Conservation (phyloP, 106 monocot genomes). For the Vanilla planifolia region DNA sequence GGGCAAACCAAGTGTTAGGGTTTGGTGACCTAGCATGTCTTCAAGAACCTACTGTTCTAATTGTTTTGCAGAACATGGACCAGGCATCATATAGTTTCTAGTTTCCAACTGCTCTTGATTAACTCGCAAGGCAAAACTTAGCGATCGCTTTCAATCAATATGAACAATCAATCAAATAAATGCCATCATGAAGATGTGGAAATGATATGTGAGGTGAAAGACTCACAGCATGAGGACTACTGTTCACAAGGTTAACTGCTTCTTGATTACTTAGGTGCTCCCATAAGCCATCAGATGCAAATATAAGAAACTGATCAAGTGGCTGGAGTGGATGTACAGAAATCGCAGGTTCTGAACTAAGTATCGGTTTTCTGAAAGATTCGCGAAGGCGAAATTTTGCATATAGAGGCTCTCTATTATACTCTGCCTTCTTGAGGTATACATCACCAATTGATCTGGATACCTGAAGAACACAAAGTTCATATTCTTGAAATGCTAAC, state of each 20-base stretch:
- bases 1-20: no score
- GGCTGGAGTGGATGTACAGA: slow-evolving; percentile 19
- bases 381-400: slow-evolving; percentile 25
- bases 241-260: slow-evolving; percentile 23
- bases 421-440: slow-evolving; percentile 23
- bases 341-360: slow-evolving; percentile 26
- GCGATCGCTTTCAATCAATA: background rate
- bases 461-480: slow-evolving; percentile 15
- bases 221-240: slow-evolving; percentile 15
- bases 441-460: slow-evolving; percentile 28
- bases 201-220: slow-evolving; percentile 2
- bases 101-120: background rate
- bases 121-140: background rate
- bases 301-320: slow-evolving; percentile 24
- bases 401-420: slow-evolving; percentile 23
- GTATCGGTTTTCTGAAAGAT: slow-evolving; percentile 20
- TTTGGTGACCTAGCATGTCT: no score
- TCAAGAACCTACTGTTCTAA: no score
- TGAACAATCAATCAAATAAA: background rate
- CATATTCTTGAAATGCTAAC: no score
- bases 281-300: slow-evolving; percentile 30
- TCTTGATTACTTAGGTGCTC: slow-evolving; percentile 30
- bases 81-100: no score
- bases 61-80: no score
- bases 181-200: background rate